A percentile compares a stretch with the other conserved stretches of the same genome.
phyloP scores from a whole-genome alignment of 148 eudicot species.

The Suaeda aralocaspica region DNA sequence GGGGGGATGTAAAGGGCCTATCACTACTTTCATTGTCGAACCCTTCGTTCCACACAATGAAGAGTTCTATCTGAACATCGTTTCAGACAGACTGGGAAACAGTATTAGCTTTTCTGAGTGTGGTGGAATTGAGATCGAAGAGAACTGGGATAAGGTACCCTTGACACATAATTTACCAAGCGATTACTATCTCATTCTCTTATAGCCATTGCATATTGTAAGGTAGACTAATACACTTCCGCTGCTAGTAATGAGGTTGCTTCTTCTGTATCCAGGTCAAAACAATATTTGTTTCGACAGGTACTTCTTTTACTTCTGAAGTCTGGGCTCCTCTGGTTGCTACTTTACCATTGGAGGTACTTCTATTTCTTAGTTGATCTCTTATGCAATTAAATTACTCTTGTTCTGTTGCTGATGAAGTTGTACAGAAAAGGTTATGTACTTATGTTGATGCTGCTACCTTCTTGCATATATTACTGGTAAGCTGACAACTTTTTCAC shows the following conservation, averaged over 20 bases:
- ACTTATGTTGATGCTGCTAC: neutral
- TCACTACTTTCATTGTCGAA: conserved; percentile 92
- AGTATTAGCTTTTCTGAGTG: conserved; percentile 97
- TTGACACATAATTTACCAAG: neutral
- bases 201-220: neutral
- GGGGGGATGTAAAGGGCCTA: conserved; percentile 99
- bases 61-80: conserved; percentile 88
- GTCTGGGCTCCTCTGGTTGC: conserved; percentile 93
- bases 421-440: neutral
- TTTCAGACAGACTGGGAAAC: conserved; percentile 91
- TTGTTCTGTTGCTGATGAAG: conserved; percentile 7
- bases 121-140: conserved; percentile 99
- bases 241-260: conserved; percentile 4
- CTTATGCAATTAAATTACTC: neutral
- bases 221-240: neutral
- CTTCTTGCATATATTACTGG: neutral
- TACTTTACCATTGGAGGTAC: conserved; percentile 95
- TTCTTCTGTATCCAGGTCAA: conserved; percentile 66
- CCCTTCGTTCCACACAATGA: conserved; percentile 93
- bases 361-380: conserved; percentile 1
- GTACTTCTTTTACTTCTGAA: conserved; percentile 68
- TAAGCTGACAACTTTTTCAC: neutral
- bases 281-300: conserved; percentile 80
- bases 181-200: neutral
- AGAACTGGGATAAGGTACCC: conserved; percentile 98